Base-by-base conservation (phyloP, 352 stramenopile species). In the Globisporangium abappressorium region DNA sequence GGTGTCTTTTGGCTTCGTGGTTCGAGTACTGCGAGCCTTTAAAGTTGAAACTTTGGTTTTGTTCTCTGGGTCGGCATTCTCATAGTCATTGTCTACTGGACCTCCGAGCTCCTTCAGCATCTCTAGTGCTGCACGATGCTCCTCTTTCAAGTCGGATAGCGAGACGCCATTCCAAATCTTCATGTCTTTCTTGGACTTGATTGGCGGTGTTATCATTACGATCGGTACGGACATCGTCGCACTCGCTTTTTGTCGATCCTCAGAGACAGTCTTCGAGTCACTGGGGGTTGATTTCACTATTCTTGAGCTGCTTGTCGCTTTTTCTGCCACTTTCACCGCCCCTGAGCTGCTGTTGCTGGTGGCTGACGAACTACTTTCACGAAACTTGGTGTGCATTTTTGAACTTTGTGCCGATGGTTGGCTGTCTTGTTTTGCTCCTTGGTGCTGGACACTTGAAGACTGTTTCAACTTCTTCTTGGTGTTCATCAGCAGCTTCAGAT, bases 91-190 rank as follows among this genome's bases (percentile, higher is more conserved):
- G 41, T 91, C 81, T 12, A 87, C 18, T 7, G 85, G 81, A 0
- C 83, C 87, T 3, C 85, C 87, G 0, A 95, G 79, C 64, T 93
- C 85, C 30, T 89, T 74, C 1, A 95, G 77, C 70, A 95, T 78
- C 46, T 86, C 76, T 22, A 93, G 71, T 24, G 87, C 87, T 26
- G 82, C 82, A 3, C 78, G 82, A 65, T 95, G 87, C 30, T 95
- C 87, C 20, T 89, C 75, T 63, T 89, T 91, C 1, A 95, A 64
- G 64, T 90, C 84, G 3, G 84, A 81, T 26, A 95, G 73, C 14
- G 87, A 93, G 18, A 90, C 72, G 9, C 84, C 81, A 22, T 70
- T 84, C 46, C 70, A 71, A 22, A 66, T 56, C 41, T 76, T 84
- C 51, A 79, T 55, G n/a, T 84, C 77, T 57, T 77, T 72, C 67